These are phyloP conservation scores for Dorcoceras hygrometricum DNA, from an alignment of 257 asterid species.

Conservation along the genomic window DNA sequence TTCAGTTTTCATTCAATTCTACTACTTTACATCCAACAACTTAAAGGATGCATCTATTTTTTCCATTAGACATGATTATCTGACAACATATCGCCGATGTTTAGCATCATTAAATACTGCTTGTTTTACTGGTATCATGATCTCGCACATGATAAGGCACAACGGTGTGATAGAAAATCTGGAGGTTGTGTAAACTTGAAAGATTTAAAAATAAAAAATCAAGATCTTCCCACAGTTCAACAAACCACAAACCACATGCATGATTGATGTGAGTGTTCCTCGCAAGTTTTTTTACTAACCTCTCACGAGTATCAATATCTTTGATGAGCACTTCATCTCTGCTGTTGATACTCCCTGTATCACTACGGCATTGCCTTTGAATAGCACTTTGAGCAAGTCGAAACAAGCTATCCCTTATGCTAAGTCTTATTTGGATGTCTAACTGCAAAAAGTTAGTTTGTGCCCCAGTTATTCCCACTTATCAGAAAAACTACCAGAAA, in stretches of 20 bases:
- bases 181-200: no score
- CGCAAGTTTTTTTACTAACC: slow-evolving; percentile 43
- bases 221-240: background rate
- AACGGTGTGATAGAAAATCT: no score
- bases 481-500: slow-evolving; percentile 22
- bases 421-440: slow-evolving; percentile 64
- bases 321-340: slow-evolving; percentile 38
- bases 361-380: slow-evolving; percentile 59
- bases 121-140: background rate
- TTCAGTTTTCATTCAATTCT: no score
- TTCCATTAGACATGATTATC: no score
- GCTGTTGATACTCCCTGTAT: slow-evolving; percentile 42
- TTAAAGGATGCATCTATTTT: no score
- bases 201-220: background rate
- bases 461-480: background rate
- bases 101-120: no score
- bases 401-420: slow-evolving; percentile 81
- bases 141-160: background rate
- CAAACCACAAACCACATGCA: background rate
- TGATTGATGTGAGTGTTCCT: slow-evolving; percentile 10
- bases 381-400: slow-evolving; percentile 81
- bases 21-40: no score
- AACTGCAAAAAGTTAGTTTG: slow-evolving; percentile 42
- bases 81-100: no score
- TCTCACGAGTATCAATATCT: slow-evolving; percentile 44